These are phyloP conservation scores for Asterophora lycoperdoides DNA, from an alignment of 768 basidiomycete genomes.

Conservation along the genomic window DNA sequence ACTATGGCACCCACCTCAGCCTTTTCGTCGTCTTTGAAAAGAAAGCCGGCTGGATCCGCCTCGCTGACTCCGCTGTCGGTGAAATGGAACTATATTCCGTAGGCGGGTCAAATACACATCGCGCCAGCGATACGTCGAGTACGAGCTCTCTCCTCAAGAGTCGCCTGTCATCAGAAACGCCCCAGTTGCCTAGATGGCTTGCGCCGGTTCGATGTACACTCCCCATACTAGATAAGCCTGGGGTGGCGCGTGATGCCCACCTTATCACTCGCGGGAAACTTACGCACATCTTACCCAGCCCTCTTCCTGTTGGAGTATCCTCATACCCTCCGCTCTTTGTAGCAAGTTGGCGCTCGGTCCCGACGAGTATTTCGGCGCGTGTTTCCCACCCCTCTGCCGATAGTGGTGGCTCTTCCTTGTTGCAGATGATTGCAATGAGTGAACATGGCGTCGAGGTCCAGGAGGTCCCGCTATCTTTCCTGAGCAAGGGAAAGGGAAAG, in stretches of 20 bases:
- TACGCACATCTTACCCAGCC: slow-evolving; percentile 65
- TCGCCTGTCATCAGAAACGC: slow-evolving; percentile 30
- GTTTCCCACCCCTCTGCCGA: slow-evolving; percentile 35
- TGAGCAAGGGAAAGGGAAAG: slow-evolving; percentile 49
- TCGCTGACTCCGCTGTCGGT: slow-evolving; percentile 75
- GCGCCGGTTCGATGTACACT: slow-evolving; percentile 45
- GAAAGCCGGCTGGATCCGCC: slow-evolving; percentile 78
- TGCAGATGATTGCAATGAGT: slow-evolving; percentile 65
- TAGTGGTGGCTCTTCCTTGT: slow-evolving; percentile 30
- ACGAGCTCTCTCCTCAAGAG: slow-evolving; percentile 29
- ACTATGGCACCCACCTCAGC: slow-evolving; percentile 68
- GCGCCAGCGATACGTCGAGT: slow-evolving; percentile 19
- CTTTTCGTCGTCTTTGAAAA: slow-evolving; percentile 87
- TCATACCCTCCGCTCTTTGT: slow-evolving; percentile 47
- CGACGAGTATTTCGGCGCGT: slow-evolving; percentile 51
- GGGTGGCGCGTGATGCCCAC: slow-evolving; percentile 42
- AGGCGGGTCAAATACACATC: slow-evolving; percentile 25
- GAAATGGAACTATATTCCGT: slow-evolving; percentile 65
- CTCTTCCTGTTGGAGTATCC: slow-evolving; percentile 53
- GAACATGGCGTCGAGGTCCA: slow-evolving; percentile 73
- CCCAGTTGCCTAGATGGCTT: slow-evolving; percentile 44
- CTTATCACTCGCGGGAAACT: slow-evolving; percentile 66
- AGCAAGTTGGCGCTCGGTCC: slow-evolving; percentile 55
- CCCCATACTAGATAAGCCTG: slow-evolving; percentile 31
- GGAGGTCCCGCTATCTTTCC: slow-evolving; percentile 54